A percentile compares a stretch with the other conserved stretches of the same genome.
Conservation (phyloP, 2,329 filamentous ascomycete genomes). For the Penicillium janthinellum region DNA sequence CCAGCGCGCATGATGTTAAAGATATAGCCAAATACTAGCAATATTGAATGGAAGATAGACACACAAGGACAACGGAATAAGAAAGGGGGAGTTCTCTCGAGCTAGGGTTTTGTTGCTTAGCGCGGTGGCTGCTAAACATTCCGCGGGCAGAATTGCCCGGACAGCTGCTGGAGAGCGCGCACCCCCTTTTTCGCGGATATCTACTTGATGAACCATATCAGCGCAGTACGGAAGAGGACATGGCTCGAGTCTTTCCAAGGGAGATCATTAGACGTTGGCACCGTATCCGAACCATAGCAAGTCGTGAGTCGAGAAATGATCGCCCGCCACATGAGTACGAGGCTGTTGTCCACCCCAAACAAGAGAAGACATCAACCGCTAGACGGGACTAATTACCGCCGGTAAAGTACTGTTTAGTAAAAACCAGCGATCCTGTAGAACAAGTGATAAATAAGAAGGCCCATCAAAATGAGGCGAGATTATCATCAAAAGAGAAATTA, state of each 20-base stretch:
- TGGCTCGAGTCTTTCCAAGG: not conserved
- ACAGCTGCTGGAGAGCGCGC: slow-evolving; percentile 14
- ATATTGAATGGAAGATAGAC: not conserved
- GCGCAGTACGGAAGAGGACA: not conserved
- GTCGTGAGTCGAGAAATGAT: not conserved
- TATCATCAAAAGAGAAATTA: not conserved
- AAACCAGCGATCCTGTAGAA: too few species aligned
- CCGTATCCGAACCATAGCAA: not conserved
- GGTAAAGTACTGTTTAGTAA: too few species aligned
- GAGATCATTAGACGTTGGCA: not conserved
- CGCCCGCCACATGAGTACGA: not conserved
- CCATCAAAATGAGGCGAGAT: not conserved
- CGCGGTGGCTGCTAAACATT: slow-evolving; percentile 12
- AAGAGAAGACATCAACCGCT: not conserved
- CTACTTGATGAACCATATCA: slow-evolving; percentile 5
- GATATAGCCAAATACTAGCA: not conserved
- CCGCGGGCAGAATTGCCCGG: slow-evolving; percentile 14
- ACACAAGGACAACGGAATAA: not conserved
- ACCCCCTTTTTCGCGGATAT: slow-evolving; percentile 6
- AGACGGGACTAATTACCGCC: too few species aligned
- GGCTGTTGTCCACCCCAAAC: not conserved
- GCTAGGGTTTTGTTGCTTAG: not conserved
- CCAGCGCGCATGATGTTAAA: not conserved
- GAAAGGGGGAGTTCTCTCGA: not conserved
- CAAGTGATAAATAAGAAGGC: not conserved